These are phyloP conservation scores for Asterophora parasitica DNA, from an alignment of 768 basidiomycete genomes.

Conservation along the genomic window DNA sequence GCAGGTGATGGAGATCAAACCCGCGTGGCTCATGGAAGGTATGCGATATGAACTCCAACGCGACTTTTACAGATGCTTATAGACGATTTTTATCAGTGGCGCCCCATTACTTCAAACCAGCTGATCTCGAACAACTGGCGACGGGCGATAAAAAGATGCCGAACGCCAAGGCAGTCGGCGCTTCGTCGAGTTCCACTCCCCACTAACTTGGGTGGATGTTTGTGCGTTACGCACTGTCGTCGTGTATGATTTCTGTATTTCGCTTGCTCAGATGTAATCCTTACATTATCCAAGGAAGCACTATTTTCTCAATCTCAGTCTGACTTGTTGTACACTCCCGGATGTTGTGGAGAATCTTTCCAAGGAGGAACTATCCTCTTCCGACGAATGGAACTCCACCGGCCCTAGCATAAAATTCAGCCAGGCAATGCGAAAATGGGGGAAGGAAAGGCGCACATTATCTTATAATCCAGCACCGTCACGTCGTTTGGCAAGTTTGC, in stretches of 20 bases:
- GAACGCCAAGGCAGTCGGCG: constrained; percentile 64
- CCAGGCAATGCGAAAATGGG: not conserved
- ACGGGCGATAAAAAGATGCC: constrained; percentile 92
- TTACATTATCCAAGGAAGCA: constrained; percentile 6
- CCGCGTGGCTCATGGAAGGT: constrained; percentile 91
- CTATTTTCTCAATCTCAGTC: not conserved
- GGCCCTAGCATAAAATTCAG: constrained; percentile 18
- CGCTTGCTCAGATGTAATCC: constrained; percentile 9
- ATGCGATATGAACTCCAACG: constrained; percentile 20
- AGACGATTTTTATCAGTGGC: constrained; percentile 53
- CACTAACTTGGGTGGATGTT: constrained; percentile 6
- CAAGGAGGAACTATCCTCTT: constrained; percentile 18
- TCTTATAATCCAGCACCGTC: constrained; percentile 64
- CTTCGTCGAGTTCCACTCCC: constrained; percentile 28
- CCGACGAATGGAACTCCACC: constrained; percentile 24
- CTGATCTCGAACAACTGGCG: constrained; percentile 75
- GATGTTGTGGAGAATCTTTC: too few relatives aligned
- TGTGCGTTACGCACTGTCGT: not conserved
- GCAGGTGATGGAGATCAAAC: constrained; percentile 98
- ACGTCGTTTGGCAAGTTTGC: constrained; percentile 65
- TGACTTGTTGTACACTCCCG: not conserved
- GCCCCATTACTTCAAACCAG: constrained; percentile 92
- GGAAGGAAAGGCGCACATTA: constrained; percentile 51
- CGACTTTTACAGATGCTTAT: constrained; percentile 5
- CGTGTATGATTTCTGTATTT: constrained; percentile 4